Base-by-base conservation (phyloP, 23 red algal species). In the Gracilaria gracilis region DNA sequence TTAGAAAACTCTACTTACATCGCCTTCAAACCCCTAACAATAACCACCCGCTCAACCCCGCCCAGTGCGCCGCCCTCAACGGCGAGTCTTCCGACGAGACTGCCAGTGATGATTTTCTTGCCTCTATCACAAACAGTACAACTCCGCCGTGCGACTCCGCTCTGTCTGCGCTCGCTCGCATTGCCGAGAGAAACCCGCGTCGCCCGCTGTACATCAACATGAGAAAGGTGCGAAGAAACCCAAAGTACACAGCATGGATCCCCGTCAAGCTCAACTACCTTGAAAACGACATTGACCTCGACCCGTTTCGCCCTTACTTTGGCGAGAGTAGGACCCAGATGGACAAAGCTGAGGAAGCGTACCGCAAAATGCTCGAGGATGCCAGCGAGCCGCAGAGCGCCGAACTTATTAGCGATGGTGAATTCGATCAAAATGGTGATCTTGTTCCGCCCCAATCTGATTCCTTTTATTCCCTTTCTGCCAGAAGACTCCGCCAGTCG, bases 171-270 rank as follows among this genome's bases (percentile, higher is more conserved):
- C 61, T 85, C 35, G 54, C 65, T n/a, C 31, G 21, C 19, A 85
- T 85, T 28, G 57, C 37, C 11, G 37, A 42, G 5, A 61, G 59
- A 9, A 61, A 77, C 19, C 38, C 14, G 6, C 27, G 20, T 4
- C 16, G 61, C 15, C 24, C 65, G 13, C 39, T 51, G 0, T 28
- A 47, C 17, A 35, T 88, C 40, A 20, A 21, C 65, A 88, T 88
- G 84, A 0, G 17, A 32, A 61, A 29, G 31, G 61, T 72, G 23
- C 24, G 65, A 38, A 59, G 21, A 35, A 64, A 79, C 34, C 86
- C 86, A 47, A 90, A 35, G 29, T 92, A 84, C 73, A 50, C 67
- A 27, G 78, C 79, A 1, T 92, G 89, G 89, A 64, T 92, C 32
- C 80, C 89, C 2, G 89, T 84, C 65, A 47, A 69, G 61, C 67